Percentiles rank a stretch among this genome's conserved stretches.
Conservation (phyloP, 805 yeast species). For the Kluyveromyces lactis region DNA sequence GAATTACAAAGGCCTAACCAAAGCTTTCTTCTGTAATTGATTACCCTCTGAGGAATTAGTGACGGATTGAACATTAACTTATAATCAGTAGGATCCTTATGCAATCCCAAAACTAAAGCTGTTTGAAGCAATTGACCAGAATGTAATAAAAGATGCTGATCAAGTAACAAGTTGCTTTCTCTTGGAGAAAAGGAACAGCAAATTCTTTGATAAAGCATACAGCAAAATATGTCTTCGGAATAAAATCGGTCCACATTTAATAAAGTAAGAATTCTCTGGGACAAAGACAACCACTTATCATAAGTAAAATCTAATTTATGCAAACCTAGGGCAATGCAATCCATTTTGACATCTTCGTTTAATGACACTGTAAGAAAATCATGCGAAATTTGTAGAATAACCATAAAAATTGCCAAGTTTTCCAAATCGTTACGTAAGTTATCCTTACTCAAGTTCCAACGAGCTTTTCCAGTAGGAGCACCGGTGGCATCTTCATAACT, state of each 20-base stretch:
- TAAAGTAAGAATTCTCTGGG: neutral
- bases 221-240: slow-evolving; percentile 3
- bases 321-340: neutral
- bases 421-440: slow-evolving; percentile 7
- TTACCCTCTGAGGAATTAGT: neutral
- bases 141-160: slow-evolving; percentile 1
- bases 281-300: neutral
- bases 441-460: slow-evolving; percentile 2
- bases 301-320: neutral
- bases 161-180: neutral
- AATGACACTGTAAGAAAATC: neutral
- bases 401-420: slow-evolving; percentile 7
- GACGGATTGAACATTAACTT: neutral
- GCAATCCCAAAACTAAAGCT: slow-evolving; percentile 5
- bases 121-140: neutral
- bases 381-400: slow-evolving; percentile 3
- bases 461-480: neutral
- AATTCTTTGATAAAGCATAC: slow-evolving; percentile 1
- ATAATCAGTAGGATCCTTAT: slow-evolving; percentile 6
- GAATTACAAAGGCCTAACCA: slow-evolving; percentile 6
- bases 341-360: neutral
- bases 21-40: slow-evolving; percentile 7
- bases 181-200: slow-evolving; percentile 1
- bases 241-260: neutral
- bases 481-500: neutral